Conservation (phyloP, 768 basidiomycete species). For the Crassisporium funariophilum region DNA sequence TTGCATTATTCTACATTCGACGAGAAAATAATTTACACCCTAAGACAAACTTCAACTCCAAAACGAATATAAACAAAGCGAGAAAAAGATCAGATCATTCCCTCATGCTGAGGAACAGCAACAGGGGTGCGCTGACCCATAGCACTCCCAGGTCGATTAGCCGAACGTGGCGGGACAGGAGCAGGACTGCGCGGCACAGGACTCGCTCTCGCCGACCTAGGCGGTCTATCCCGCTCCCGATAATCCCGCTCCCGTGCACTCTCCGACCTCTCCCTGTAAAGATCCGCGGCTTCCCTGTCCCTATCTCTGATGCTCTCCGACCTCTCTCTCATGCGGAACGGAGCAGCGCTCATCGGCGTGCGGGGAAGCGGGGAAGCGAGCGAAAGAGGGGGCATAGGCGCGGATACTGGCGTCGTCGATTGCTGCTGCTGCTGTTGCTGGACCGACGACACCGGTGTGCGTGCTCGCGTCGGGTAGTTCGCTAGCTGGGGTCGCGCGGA, state of each 20-base stretch:
- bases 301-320: constrained; percentile 23
- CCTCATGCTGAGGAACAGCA: constrained; percentile 57
- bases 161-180: constrained; percentile 58
- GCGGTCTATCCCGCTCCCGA: constrained; percentile 31
- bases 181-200: constrained; percentile 45
- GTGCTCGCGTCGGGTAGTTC: constrained; percentile 23
- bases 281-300: constrained; percentile 19
- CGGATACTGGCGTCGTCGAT: constrained; percentile 21
- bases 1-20: no score
- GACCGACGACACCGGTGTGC: constrained; percentile 29
- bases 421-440: constrained; percentile 12
- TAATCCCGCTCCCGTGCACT: constrained; percentile 20
- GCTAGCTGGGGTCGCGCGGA: constrained; percentile 13
- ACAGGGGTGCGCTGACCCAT: constrained; percentile 50
- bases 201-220: constrained; percentile 36
- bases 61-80: no score
- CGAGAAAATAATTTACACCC: no score
- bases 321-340: constrained; percentile 24
- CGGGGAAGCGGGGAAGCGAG: constrained; percentile 35
- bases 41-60: no score
- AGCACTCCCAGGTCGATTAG: constrained; percentile 63
- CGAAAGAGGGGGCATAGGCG: constrained; percentile 27
- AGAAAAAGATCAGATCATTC: constrained; percentile 58
- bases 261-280: constrained; percentile 13
- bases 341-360: constrained; percentile 31